Percentiles rank a stretch among this genome's conserved stretches.
These are phyloP conservation scores for Psilocybe sp. DNA, from an alignment of 768 basidiomycete genomes.

Conservation along the genomic window DNA sequence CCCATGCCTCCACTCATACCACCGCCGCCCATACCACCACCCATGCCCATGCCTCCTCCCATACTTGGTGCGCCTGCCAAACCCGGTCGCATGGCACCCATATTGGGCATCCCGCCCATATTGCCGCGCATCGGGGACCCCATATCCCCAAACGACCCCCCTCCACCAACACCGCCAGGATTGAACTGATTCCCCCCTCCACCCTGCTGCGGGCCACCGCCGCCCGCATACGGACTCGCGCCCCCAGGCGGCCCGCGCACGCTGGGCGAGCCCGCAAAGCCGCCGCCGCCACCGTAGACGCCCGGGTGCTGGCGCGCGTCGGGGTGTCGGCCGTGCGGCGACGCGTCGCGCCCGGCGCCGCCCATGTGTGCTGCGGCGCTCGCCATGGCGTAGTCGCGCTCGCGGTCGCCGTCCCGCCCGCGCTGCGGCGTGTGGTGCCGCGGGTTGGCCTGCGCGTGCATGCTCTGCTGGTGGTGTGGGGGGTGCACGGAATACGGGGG, in stretches of 20 bases:
- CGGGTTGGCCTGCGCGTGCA: conserved; percentile 22
- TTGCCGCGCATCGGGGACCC: conserved; percentile 18
- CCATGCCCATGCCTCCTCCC: conserved; percentile 16
- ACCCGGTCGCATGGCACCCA: conserved; percentile 11
- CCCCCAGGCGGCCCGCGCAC: conserved; percentile 26
- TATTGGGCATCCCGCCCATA: conserved; percentile 15
- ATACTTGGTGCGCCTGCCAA: conserved; percentile 14
- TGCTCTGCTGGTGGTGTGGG: conserved; percentile 22
- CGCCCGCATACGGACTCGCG: conserved; percentile 24
- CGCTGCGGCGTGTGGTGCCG: conserved; percentile 17
- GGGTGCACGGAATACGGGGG: conserved; percentile 15
- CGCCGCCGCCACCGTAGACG: conserved; percentile 24
- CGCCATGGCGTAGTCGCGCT: conserved; percentile 17
- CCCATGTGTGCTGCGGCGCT: conserved; percentile 10
- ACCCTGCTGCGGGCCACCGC: conserved; percentile 18
- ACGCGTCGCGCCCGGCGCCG: conserved; percentile 9
- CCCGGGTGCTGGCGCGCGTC: conserved; percentile 28
- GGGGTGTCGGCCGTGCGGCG: conserved; percentile 26
- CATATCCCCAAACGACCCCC: conserved; percentile 25
- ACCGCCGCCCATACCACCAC: conserved; percentile 12
- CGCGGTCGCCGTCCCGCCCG: conserved; percentile 6
- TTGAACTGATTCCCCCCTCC: conserved; percentile 24
- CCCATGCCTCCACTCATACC: conserved; percentile 12
- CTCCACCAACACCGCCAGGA: conserved; percentile 19
- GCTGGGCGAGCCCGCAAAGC: conserved; percentile 22